These are phyloP conservation scores for Magnaporthales sp. DNA, from an alignment of 2,329 filamentous ascomycete genomes.

Conservation along the genomic window DNA sequence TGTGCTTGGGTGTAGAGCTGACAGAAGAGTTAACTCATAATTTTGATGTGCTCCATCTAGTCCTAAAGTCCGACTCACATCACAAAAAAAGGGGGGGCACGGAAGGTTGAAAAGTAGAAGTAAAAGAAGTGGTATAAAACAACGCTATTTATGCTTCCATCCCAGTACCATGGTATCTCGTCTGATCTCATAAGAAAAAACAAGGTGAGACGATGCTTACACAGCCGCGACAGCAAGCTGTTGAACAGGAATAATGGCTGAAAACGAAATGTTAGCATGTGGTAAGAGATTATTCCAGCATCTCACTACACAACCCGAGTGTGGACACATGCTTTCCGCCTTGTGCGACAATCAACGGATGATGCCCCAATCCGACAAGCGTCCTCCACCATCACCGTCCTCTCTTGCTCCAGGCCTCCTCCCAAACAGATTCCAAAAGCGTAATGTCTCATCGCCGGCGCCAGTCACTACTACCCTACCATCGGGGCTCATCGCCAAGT, in stretches of 20 bases:
- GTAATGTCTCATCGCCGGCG: conserved; percentile 87
- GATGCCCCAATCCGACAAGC: conserved; percentile 71
- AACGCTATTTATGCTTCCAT: not conserved
- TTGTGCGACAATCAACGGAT: conserved; percentile 49
- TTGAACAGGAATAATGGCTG: not conserved
- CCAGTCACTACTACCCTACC: conserved; percentile 91
- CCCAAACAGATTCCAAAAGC: conserved; percentile 96
- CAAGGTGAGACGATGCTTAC: not conserved
- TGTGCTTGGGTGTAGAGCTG: too few species aligned
- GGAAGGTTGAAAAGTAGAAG: not conserved
- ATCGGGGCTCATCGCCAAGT: conserved; percentile 95
- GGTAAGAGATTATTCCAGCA: not conserved
- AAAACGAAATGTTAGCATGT: not conserved
- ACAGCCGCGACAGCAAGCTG: not conserved
- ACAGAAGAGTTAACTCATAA: not conserved
- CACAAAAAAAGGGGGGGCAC: not conserved
- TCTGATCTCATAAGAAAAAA: not conserved
- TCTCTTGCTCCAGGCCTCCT: conserved; percentile 40
- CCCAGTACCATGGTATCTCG: not conserved
- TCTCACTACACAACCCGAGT: not conserved
- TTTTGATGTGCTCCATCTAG: not conserved
- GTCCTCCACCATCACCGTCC: conserved; percentile 52
- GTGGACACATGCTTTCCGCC: not conserved
- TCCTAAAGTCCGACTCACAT: not conserved
- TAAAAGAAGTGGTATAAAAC: not conserved